These are phyloP conservation scores for Racocetra persica DNA, from an alignment of 371 early-diverging fungal genomes.

Conservation along the genomic window DNA sequence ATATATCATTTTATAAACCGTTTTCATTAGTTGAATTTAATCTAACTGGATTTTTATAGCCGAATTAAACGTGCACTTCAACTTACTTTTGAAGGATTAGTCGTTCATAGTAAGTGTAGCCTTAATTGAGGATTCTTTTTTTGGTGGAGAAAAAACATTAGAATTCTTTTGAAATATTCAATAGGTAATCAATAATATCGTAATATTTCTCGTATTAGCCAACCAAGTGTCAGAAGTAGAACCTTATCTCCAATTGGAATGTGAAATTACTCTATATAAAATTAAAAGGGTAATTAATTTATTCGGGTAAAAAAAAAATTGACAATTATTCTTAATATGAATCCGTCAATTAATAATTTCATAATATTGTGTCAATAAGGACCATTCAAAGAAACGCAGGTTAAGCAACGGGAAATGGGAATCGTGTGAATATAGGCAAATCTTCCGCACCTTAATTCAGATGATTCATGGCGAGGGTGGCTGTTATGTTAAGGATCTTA, in stretches of 20 bases:
- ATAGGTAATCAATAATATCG: too few relatives aligned
- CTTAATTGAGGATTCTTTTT: too few relatives aligned
- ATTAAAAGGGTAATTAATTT: not conserved
- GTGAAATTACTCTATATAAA: conserved; percentile 17
- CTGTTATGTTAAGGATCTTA: not conserved
- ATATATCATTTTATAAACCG: not conserved
- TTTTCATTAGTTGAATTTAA: not conserved
- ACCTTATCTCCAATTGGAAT: not conserved
- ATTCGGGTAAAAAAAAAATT: not conserved
- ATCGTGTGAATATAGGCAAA: conserved; percentile 8
- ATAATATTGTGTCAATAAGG: not conserved
- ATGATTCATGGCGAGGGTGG: not conserved
- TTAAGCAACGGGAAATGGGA: conserved; percentile 14
- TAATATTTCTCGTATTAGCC: conserved; percentile 12
- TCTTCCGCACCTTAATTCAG: not conserved
- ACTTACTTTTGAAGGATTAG: conserved; percentile 25
- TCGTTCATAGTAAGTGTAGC: not conserved
- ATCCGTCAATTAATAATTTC: too few relatives aligned
- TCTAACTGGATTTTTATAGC: not conserved
- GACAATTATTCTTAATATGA: not conserved
- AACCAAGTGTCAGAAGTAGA: not conserved
- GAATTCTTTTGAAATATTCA: too few relatives aligned
- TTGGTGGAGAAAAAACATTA: too few relatives aligned
- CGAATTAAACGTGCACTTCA: conserved; percentile 21
- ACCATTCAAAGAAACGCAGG: conserved; percentile 15